Conservation (phyloP, 768 basidiomycete species). For the Pilatotrama ljubarskyi region DNA sequence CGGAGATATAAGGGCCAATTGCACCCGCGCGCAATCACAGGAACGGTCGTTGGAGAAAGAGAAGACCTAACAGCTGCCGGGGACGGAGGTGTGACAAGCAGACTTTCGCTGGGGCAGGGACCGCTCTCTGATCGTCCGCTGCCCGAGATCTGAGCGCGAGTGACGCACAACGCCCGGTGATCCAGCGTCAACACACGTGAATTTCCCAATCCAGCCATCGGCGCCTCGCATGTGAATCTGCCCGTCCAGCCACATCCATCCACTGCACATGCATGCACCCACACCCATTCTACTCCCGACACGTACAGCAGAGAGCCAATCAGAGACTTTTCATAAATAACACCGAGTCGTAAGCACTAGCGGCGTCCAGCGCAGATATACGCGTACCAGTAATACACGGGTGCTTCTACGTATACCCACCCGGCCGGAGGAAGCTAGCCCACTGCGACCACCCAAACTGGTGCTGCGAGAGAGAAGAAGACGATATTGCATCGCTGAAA, state of each 20-base stretch:
- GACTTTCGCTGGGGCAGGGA: not conserved
- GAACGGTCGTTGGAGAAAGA: not conserved
- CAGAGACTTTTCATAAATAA: conserved; percentile 17
- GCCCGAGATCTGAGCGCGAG: not conserved
- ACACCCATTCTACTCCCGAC: not conserved
- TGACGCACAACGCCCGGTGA: not conserved
- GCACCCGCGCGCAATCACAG: conserved; percentile 7
- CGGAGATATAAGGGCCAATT: conserved; percentile 1
- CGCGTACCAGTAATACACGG: conserved; percentile 3
- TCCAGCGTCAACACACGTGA: not conserved
- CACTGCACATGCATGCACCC: not conserved
- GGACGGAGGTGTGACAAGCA: not conserved
- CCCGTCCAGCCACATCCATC: not conserved
- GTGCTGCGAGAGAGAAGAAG: not conserved
- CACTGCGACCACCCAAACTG: conserved; percentile 11
- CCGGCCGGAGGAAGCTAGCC: conserved; percentile 9
- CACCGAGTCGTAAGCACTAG: conserved; percentile 8
- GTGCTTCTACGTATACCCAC: conserved; percentile 21
- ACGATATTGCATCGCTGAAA: not conserved
- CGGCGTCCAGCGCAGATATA: conserved; percentile 22
- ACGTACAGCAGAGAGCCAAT: not conserved
- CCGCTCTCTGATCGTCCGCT: too few species aligned
- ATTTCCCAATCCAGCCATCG: not conserved
- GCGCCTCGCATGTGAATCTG: not conserved
- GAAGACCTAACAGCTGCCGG: not conserved